A percentile compares a stretch with the other conserved stretches of the same genome.
These are phyloP conservation scores for Chlamydomonas asymmetrica DNA, from an alignment of 139 green algal species.

Conservation along the genomic window DNA sequence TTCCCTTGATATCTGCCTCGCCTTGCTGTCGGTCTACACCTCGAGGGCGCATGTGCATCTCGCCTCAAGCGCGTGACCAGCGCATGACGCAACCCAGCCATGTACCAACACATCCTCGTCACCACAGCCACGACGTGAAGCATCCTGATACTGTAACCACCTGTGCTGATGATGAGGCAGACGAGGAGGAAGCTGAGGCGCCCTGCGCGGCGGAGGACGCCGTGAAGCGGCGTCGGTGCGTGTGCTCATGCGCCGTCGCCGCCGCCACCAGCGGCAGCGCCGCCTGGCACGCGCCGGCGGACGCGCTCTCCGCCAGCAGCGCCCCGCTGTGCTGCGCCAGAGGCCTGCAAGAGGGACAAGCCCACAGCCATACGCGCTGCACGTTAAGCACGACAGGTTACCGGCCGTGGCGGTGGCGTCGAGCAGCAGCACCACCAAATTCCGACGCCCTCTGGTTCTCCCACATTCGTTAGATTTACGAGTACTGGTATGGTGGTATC, in stretches of 20 bases:
- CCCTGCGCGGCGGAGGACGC: neutral
- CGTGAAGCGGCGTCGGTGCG: conserved; percentile 23
- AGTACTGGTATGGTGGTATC: neutral
- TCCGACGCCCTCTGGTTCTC: neutral
- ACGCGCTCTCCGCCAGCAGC: conserved; percentile 32
- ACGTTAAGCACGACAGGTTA: neutral
- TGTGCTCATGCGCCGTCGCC: conserved; percentile 31
- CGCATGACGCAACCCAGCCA: no score
- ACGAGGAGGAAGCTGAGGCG: no score
- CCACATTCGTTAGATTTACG: neutral
- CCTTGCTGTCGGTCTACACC: no score
- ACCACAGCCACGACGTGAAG: no score
- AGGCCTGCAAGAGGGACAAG: neutral
- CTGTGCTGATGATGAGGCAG: no score
- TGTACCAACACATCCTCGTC: no score
- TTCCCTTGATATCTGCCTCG: no score
- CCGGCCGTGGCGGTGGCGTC: no score
- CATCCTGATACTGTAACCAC: no score
- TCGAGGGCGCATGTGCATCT: no score
- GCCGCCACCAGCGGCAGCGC: conserved; percentile 14
- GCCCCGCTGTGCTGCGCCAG: conserved; percentile 9
- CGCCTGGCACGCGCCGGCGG: neutral
- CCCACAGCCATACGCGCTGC: neutral
- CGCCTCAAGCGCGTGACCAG: no score
- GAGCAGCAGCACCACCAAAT: neutral